Evolutionary conservation across 768 basidiomycete genomes (phyloP).

Genomic region (Crepidotus variabilis): DNA sequence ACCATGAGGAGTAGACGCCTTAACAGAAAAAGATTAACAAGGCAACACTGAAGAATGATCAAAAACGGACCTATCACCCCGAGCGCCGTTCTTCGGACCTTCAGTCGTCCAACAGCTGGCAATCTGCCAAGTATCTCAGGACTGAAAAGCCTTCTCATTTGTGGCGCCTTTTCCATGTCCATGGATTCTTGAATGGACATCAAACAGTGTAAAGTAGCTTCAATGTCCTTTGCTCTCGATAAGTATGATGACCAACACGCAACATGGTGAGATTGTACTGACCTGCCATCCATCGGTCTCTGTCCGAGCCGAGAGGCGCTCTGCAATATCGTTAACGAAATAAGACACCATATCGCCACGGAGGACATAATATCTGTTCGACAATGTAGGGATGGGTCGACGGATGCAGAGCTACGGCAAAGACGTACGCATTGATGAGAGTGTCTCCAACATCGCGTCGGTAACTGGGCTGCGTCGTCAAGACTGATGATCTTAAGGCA

Average conservation of each 20-base stretch:
- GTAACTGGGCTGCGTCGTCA: slow-evolving; percentile 44
- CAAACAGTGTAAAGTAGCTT: slow-evolving; percentile 83
- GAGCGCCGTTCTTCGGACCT: slow-evolving; percentile 72
- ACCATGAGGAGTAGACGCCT: slow-evolving; percentile 82
- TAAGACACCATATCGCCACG: slow-evolving; percentile 78
- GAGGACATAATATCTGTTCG: slow-evolving; percentile 74
- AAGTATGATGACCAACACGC: neutral
- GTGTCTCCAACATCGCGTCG: slow-evolving; percentile 86
- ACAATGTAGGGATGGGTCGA: slow-evolving; percentile 1
- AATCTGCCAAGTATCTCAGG: slow-evolving; percentile 65
- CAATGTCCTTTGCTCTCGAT: slow-evolving; percentile 57
- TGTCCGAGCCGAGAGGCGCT: slow-evolving; percentile 42
- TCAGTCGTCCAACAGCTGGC: slow-evolving; percentile 57
- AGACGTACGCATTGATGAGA: slow-evolving; percentile 77
- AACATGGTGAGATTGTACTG: slow-evolving; percentile 5
- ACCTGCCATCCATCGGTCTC: slow-evolving; percentile 75
- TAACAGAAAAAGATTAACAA: neutral
- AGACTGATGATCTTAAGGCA: neutral
- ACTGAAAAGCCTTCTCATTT: slow-evolving; percentile 67
- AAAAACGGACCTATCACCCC: slow-evolving; percentile 61
- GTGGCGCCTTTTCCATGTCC: slow-evolving; percentile 45
- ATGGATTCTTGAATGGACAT: slow-evolving; percentile 87
- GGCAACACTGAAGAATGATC: neutral
- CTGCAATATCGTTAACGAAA: slow-evolving; percentile 58
- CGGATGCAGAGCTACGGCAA: neutral